Evolutionary conservation across 306 rosid species (phyloP).

Genomic region (Acacia crassicarpa): DNA sequence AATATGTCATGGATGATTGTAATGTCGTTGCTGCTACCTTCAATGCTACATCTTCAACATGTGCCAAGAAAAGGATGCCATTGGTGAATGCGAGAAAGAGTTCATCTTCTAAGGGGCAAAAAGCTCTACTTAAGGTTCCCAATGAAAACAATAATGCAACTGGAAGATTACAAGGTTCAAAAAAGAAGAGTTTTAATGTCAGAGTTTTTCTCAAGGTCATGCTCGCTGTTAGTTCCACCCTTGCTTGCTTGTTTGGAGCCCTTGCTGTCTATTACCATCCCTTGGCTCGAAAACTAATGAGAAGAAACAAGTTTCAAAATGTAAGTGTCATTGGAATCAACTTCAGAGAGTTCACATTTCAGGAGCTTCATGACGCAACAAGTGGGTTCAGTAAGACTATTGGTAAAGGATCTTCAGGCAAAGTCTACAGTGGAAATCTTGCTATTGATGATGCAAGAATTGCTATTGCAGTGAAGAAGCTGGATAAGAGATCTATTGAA

Average conservation of each 20-base stretch:
- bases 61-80: slow-evolving; percentile 35
- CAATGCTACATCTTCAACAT: slow-evolving; percentile 18
- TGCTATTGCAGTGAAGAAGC: slow-evolving; percentile 37
- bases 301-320: slow-evolving; percentile 3
- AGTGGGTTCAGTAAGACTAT: slow-evolving; percentile 29
- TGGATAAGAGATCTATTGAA: slow-evolving; percentile 27
- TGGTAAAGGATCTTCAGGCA: slow-evolving; percentile 38
- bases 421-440: slow-evolving; percentile 33
- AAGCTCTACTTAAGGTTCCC: slow-evolving; percentile 30
- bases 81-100: slow-evolving; percentile 42
- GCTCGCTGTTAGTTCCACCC: slow-evolving; percentile 30
- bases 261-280: slow-evolving; percentile 39
- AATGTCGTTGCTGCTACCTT: slow-evolving; percentile 33
- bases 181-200: slow-evolving; percentile 16
- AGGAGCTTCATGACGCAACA: slow-evolving; percentile 42
- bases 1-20: slow-evolving; percentile 35
- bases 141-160: background rate
- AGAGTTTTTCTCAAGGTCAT: slow-evolving; percentile 25
- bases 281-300: slow-evolving; percentile 19
- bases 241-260: slow-evolving; percentile 35
- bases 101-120: slow-evolving; percentile 34
- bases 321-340: slow-evolving; percentile 36
- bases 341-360: slow-evolving; percentile 41
- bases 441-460: slow-evolving; percentile 20
- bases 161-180: background rate